A percentile compares a stretch with the other conserved stretches of the same genome.
Conservation (phyloP, 1,284 basidiomycete species). For the Clitocybe nebularis region DNA sequence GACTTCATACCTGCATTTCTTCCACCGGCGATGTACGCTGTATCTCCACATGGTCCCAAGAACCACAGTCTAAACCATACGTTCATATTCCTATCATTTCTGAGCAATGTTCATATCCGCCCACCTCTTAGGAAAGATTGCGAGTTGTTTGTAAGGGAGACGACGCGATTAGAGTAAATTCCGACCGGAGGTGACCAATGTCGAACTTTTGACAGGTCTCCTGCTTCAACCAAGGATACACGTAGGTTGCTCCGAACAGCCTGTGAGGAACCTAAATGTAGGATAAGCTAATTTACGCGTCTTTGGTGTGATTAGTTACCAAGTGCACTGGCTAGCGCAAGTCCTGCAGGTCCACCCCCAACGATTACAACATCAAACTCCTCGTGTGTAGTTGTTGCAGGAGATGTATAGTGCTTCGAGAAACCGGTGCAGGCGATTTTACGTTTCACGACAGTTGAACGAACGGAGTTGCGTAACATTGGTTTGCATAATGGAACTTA, state of each 20-base stretch:
- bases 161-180: conserved; percentile 84
- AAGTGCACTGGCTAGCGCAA: conserved; percentile 86
- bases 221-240: conserved; percentile 78
- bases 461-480: too few species aligned
- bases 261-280: conserved; percentile 48
- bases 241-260: conserved; percentile 45
- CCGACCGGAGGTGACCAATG: conserved; percentile 61
- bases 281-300: conserved; percentile 4
- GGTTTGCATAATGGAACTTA: too few species aligned
- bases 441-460: too few species aligned
- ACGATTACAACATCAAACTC: conserved; percentile 89
- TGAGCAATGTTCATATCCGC: not conserved
- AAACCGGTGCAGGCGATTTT: too few species aligned
- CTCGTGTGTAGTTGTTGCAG: conserved; percentile 23
- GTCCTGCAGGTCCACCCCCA: conserved; percentile 90
- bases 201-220: conserved; percentile 66
- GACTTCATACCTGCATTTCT: conserved; percentile 72
- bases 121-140: conserved; percentile 72
- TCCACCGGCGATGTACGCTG: conserved; percentile 69
- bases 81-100: not conserved
- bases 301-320: conserved; percentile 43
- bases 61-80: conserved; percentile 63
- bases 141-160: conserved; percentile 86
- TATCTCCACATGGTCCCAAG: conserved; percentile 78
- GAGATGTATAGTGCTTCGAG: too few species aligned